Evolutionary conservation across 495 filamentous ascomycete species (phyloP).

Genomic region (Hypoxylon cercidicola): DNA sequence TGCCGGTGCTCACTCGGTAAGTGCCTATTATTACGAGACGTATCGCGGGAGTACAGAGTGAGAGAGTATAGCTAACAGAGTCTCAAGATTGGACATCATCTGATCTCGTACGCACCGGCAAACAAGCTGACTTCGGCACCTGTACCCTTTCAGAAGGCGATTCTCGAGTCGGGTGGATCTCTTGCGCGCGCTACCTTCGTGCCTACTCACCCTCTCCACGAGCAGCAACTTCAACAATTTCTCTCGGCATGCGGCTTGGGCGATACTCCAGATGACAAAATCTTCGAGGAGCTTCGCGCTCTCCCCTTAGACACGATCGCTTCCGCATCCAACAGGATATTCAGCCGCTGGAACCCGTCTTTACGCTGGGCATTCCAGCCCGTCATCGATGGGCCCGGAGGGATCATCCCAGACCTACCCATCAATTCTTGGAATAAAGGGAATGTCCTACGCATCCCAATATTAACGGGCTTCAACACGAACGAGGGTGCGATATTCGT

Average conservation of each 20-base stretch:
- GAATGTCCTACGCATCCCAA: constrained; percentile 65
- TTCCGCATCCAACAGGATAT: constrained; percentile 61
- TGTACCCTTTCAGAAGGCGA: constrained; percentile 68
- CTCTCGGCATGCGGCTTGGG: constrained; percentile 56
- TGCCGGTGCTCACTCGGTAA: constrained; percentile 73
- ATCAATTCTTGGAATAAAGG: constrained; percentile 64
- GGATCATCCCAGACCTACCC: constrained; percentile 66
- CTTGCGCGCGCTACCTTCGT: constrained; percentile 69
- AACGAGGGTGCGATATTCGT: constrained; percentile 74
- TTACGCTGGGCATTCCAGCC: constrained; percentile 76
- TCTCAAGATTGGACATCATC: constrained; percentile 70
- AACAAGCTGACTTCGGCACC: constrained; percentile 40
- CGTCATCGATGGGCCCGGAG: constrained; percentile 67
- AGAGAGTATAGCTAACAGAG: constrained; percentile 16
- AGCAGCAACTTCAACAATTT: constrained; percentile 69
- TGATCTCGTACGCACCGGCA: constrained; percentile 61
- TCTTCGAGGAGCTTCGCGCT: constrained; percentile 63
- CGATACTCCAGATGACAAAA: constrained; percentile 51
- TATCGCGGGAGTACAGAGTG: background rate
- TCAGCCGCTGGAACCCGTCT: constrained; percentile 61
- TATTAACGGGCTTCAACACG: constrained; percentile 72
- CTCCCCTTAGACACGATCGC: constrained; percentile 59
- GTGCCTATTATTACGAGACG: constrained; percentile 7
- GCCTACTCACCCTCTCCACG: constrained; percentile 65
- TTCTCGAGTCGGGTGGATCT: constrained; percentile 71